Percentiles rank a stretch among this genome's conserved stretches.
Conservation (phyloP, 164 flowering plant species). For the Magnolia officinalis region DNA sequence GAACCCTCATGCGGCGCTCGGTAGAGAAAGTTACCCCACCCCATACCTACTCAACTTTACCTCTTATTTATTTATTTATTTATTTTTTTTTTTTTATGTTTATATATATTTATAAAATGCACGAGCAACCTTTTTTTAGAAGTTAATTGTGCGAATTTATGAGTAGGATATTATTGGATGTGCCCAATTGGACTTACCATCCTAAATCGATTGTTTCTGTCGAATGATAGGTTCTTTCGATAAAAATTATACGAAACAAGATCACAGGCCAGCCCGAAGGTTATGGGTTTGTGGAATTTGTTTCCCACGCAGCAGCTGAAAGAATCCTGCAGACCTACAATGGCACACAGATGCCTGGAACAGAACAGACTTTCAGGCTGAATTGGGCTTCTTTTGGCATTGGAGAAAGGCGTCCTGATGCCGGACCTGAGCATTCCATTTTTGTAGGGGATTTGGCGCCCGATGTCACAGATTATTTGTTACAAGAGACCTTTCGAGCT, state of each 20-base stretch:
- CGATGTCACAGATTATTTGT: slow-evolving; percentile 89
- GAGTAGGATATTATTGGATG: background rate
- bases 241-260: slow-evolving; percentile 87
- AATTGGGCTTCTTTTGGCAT: slow-evolving; percentile 98
- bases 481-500: slow-evolving; percentile 86
- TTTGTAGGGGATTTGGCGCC: slow-evolving; percentile 99
- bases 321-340: slow-evolving; percentile 73
- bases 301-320: slow-evolving; percentile 87
- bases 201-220: background rate
- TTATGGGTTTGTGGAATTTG: slow-evolving; percentile 92
- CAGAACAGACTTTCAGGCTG: slow-evolving; percentile 75
- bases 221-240: slow-evolving; percentile 59
- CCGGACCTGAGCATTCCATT: slow-evolving; percentile 93
- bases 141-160: no score
- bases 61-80: no score
- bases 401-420: slow-evolving; percentile 83
- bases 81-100: no score
- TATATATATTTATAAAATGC: no score
- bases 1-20: no score
- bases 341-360: slow-evolving; percentile 92
- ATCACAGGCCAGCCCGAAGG: slow-evolving; percentile 97
- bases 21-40: no score
- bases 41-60: no score
- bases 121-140: no score
- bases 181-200: background rate